phyloP scores from a whole-genome alignment of 164 flowering plant genomes.

The Stephania yunnanensis region DNA sequence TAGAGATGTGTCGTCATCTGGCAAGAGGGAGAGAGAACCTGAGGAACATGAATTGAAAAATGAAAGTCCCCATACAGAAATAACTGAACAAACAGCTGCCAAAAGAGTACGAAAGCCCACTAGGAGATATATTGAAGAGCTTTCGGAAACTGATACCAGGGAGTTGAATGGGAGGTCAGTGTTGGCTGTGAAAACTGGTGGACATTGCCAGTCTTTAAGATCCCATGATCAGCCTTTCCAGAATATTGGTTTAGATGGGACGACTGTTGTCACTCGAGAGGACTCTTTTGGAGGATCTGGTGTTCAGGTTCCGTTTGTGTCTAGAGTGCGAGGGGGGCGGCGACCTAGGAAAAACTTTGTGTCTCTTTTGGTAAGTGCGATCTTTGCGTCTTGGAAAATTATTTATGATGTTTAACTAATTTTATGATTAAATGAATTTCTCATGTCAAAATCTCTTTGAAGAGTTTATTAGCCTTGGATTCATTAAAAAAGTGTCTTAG shows the following conservation, averaged over 20 bases:
- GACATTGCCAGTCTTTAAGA: slow-evolving; percentile 22
- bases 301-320: slow-evolving; percentile 77
- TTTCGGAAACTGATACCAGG: slow-evolving; percentile 61
- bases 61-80: slow-evolving; percentile 40
- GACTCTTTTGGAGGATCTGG: slow-evolving; percentile 85
- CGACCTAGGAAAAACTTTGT: slow-evolving; percentile 78
- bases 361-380: slow-evolving; percentile 63
- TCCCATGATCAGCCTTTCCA: slow-evolving; percentile 26
- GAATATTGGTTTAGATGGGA: slow-evolving; percentile 27
- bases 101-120: slow-evolving; percentile 95
- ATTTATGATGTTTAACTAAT: not conserved
- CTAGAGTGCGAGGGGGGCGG: slow-evolving; percentile 75
- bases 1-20: slow-evolving; percentile 26
- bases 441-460: not conserved
- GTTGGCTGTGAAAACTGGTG: slow-evolving; percentile 29
- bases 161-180: slow-evolving; percentile 40
- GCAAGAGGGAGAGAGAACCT: slow-evolving; percentile 26
- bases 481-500: not conserved
- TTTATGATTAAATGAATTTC: not conserved
- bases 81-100: slow-evolving; percentile 38
- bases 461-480: not conserved
- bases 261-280: slow-evolving; percentile 42
- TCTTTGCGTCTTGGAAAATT: not conserved
- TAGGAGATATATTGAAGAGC: slow-evolving; percentile 86
- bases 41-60: slow-evolving; percentile 23